Evolutionary conservation across 176 grass and related monocot species (phyloP), one percentile per base, ranked within the genome.

Genomic region (Tillandsia leiboldiana): DNA sequence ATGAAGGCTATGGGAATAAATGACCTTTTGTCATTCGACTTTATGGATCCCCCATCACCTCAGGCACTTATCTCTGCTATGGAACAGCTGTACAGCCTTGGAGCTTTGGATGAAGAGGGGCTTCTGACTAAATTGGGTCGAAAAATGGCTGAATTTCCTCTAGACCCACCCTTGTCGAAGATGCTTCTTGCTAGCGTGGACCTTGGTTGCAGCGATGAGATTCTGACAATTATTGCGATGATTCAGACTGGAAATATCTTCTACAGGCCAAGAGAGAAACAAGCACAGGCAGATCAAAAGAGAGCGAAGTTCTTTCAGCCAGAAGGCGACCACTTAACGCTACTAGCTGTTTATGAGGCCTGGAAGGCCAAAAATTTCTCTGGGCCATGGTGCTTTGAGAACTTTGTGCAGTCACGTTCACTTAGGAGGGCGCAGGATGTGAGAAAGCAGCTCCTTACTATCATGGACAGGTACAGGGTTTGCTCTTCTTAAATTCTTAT

Each of bases 1-100:
- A 91, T 96, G 92, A 96, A 91, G 81, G 92, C 92, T 2, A 96
- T 96, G 88, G 86, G 92, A 28, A 96, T 96, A 83, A 96, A 96
- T 71, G 92, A 96, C 70, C 72, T 96, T 51, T 81, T 96, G 59
- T 96, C 85, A 1, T 96, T 96, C 50, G 88, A 96, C 80, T 96
- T 96, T 79, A 96, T 96, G 92, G 92, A 91, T 20, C 92, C 88
- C 3, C 88, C 92, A 62, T 87, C 92, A 78, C 88, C 92, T 51
- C 88, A 96, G 73, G 92, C 92, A 49, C 85, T 96, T 17, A 91
- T 96, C 51, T 96, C 81, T 53, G 83, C 92, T 11, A 96, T 91
- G 88, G 92, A 96, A 78, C 92, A 96, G 54, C 33, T 96, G 15
- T 96, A 91, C 70, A 91, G 88, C 70, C 88, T 96, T 64, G 92